These are phyloP conservation scores for Hymenochaete sp. DNA, from an alignment of 1,284 basidiomycete species.

Conservation along the genomic window DNA sequence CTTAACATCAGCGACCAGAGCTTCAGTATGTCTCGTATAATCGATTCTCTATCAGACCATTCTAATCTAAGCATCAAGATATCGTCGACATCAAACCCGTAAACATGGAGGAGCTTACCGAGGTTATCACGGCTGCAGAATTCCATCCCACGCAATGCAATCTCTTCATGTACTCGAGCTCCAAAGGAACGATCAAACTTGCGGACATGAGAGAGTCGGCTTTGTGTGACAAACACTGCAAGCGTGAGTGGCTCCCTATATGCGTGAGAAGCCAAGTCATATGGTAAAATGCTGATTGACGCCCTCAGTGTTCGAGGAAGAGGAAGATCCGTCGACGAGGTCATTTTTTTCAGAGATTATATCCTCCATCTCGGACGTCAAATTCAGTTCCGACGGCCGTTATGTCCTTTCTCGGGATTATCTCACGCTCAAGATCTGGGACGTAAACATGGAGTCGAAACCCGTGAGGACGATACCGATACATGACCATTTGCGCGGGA, in stretches of 20 bases:
- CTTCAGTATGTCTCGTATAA: slow-evolving; percentile 72
- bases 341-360: slow-evolving; percentile 99
- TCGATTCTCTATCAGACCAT: neutral
- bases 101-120: slow-evolving; percentile 99
- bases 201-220: slow-evolving; percentile 99
- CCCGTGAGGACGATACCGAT: slow-evolving; percentile 98
- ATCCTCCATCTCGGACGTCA: slow-evolving; percentile 98
- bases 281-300: slow-evolving; percentile 6
- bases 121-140: slow-evolving; percentile 98
- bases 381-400: slow-evolving; percentile 95
- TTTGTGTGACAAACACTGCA: slow-evolving; percentile 92
- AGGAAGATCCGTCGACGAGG: slow-evolving; percentile 94
- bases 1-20: slow-evolving; percentile 97
- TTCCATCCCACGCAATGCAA: slow-evolving; percentile 99
- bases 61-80: slow-evolving; percentile 43
- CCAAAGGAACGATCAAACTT: slow-evolving; percentile 99
- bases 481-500: slow-evolving; percentile 95
- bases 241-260: slow-evolving; percentile 55
- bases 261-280: neutral
- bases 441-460: slow-evolving; percentile 97
- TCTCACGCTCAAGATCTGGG: slow-evolving; percentile 98
- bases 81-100: slow-evolving; percentile 99
- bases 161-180: slow-evolving; percentile 98
- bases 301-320: slow-evolving; percentile 85
- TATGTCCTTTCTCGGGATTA: slow-evolving; percentile 98